Percentiles rank a stretch among this genome's conserved stretches.
Evolutionary conservation across 208 protist genomes (phyloP).

Genomic region (Crithidia bombi): DNA sequence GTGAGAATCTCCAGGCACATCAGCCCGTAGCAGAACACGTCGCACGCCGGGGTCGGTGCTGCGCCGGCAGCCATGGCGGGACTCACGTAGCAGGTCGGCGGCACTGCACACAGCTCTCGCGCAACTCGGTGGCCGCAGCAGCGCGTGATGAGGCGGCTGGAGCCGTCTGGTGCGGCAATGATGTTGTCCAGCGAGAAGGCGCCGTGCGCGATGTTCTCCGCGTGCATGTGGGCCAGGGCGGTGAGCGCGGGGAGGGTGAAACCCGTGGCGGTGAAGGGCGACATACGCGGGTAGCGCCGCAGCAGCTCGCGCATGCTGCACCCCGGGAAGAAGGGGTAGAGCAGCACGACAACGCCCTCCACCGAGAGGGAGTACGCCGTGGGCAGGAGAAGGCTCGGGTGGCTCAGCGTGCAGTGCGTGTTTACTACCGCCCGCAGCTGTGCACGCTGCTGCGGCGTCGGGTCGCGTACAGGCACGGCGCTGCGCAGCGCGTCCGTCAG

Average conservation of each 20-base stretch:
- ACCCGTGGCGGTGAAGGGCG: constrained; percentile 32
- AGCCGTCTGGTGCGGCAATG: constrained; percentile 55
- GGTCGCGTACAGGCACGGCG: not conserved
- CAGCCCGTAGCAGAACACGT: constrained; percentile 71
- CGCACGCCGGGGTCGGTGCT: constrained; percentile 39
- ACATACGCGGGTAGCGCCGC: constrained; percentile 22
- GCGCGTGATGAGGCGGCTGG: constrained; percentile 71
- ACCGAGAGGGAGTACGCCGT: constrained; percentile 8
- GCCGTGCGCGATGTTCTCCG: constrained; percentile 58
- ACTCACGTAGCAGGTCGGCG: constrained; percentile 58
- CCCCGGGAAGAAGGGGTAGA: constrained; percentile 47
- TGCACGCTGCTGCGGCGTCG: constrained; percentile 7
- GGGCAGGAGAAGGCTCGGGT: constrained; percentile 18
- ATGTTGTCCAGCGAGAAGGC: constrained; percentile 66
- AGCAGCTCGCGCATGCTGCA: constrained; percentile 38
- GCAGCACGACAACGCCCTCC: constrained; percentile 14
- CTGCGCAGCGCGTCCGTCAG: constrained; percentile 17
- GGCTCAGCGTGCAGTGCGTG: not conserved
- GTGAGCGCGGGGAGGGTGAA: constrained; percentile 54
- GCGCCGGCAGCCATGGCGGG: constrained; percentile 59
- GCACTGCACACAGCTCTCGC: constrained; percentile 30
- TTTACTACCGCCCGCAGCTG: not conserved
- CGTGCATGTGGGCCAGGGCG: constrained; percentile 64
- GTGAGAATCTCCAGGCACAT: constrained; percentile 62
- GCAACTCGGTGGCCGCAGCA: not conserved